phyloP scores from a whole-genome alignment of 2,329 filamentous ascomycete genomes.

The Talaromyces sp. region DNA sequence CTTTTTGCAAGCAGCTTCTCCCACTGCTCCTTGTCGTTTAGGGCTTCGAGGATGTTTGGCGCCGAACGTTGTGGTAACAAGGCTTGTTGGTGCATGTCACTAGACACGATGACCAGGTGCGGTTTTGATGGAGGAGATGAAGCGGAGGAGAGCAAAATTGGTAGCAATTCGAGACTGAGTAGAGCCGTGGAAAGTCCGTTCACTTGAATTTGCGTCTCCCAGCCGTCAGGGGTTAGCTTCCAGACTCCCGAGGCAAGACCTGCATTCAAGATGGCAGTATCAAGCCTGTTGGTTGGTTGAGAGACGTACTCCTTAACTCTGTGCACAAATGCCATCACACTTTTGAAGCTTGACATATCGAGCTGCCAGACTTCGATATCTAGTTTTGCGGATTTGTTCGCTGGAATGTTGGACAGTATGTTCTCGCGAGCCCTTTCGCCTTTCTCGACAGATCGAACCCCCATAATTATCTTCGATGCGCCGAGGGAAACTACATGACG shows the following conservation, averaged over 20 bases:
- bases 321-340: slow-evolving; percentile 36
- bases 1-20: slow-evolving; percentile 8
- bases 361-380: slow-evolving; percentile 46
- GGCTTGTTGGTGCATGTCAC: slow-evolving; percentile 19
- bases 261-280: slow-evolving; percentile 40
- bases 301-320: slow-evolving; percentile 24
- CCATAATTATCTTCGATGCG: slow-evolving; percentile 27
- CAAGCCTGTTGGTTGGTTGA: slow-evolving; percentile 28
- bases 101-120: slow-evolving; percentile 20
- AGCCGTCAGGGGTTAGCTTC: slow-evolving; percentile 35
- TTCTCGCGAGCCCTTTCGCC: slow-evolving; percentile 43
- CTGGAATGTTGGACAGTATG: slow-evolving; percentile 32
- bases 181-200: slow-evolving; percentile 54
- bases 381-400: background rate
- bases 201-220: slow-evolving; percentile 46
- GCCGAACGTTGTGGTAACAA: slow-evolving; percentile 20
- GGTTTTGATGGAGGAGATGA: slow-evolving; percentile 12
- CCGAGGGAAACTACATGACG: slow-evolving; percentile 14
- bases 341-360: slow-evolving; percentile 41
- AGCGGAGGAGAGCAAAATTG: slow-evolving; percentile 7
- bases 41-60: slow-evolving; percentile 14
- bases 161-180: slow-evolving; percentile 30
- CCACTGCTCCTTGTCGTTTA: slow-evolving; percentile 16
- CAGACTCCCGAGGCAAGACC: slow-evolving; percentile 32
- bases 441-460: slow-evolving; percentile 41